Conservation (phyloP, 108 stramenopile genomes). For the Fistulifera solaris region DNA sequence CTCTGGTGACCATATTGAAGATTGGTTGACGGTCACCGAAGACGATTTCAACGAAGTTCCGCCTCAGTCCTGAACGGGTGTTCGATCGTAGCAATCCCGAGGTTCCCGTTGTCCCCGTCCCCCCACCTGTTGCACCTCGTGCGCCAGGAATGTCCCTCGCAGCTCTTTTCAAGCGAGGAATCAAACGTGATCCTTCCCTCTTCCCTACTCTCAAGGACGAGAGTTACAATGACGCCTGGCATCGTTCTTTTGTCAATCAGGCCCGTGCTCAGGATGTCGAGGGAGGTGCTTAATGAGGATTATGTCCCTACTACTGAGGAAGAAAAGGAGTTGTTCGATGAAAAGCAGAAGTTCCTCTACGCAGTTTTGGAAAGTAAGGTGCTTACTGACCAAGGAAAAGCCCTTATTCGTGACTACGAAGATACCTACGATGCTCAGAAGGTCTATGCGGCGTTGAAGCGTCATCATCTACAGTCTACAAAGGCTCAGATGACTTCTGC, state of each 20-base stretch:
- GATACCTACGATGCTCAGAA: conserved; percentile 6
- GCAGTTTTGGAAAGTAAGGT: background rate
- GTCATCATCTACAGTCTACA: background rate
- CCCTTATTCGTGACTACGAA: conserved; percentile 3
- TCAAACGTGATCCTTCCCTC: conserved; percentile 13
- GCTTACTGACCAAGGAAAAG: conserved; percentile 1
- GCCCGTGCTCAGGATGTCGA: conserved; percentile 7
- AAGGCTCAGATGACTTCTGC: background rate
- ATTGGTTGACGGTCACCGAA: too few relatives aligned
- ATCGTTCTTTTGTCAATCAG: conserved; percentile 1
- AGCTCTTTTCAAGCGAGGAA: conserved; percentile 5
- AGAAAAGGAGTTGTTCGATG: background rate
- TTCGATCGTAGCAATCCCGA: too few relatives aligned
- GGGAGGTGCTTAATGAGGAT: conserved; percentile 4
- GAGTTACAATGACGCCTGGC: conserved; percentile 5
- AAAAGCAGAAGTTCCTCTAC: conserved; percentile 1
- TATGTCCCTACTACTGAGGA: conserved; percentile 5
- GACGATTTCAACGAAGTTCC: too few relatives aligned
- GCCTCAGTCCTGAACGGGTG: too few relatives aligned
- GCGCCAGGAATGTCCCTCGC: background rate
- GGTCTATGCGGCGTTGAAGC: background rate
- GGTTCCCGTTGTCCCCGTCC: too few relatives aligned
- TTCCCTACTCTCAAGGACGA: conserved; percentile 11
- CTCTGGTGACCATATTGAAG: too few relatives aligned
- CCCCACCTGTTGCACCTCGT: too few relatives aligned